Conservation (phyloP, 2,329 filamentous ascomycete genomes). For the Penicillium corylophilum region DNA sequence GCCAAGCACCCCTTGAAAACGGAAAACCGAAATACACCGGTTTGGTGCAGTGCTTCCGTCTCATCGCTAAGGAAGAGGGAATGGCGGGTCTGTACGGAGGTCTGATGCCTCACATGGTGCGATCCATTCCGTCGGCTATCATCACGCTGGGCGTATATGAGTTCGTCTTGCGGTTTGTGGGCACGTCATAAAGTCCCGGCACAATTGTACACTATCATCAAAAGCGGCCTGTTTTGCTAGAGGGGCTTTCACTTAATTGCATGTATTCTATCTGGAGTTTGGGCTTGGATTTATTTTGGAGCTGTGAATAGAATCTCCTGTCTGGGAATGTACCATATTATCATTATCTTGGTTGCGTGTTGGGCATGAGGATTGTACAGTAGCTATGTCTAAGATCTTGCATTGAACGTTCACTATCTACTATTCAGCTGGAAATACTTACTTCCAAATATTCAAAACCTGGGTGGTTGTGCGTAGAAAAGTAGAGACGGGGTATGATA, state of each 20-base stretch:
- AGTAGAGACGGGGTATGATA: slow-evolving; percentile 25
- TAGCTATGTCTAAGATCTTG: not conserved
- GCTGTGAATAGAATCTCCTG: slow-evolving; percentile 22
- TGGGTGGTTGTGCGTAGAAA: not conserved
- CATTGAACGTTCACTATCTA: not conserved
- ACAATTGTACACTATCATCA: slow-evolving; percentile 18
- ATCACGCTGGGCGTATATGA: slow-evolving; percentile 41
- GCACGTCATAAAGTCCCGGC: slow-evolving; percentile 3
- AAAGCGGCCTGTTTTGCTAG: slow-evolving; percentile 2
- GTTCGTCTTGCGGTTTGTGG: slow-evolving; percentile 31
- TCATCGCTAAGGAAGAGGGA: slow-evolving; percentile 37
- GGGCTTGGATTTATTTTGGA: slow-evolving; percentile 8
- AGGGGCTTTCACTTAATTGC: slow-evolving; percentile 16
- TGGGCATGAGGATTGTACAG: not conserved
- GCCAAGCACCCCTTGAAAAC: slow-evolving; percentile 37
- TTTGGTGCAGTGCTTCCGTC: slow-evolving; percentile 35
- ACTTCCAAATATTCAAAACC: not conserved
- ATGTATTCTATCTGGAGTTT: slow-evolving; percentile 19
- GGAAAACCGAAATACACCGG: slow-evolving; percentile 38
- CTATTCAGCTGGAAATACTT: not conserved
- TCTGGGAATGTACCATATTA: slow-evolving; percentile 19
- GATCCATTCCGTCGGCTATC: slow-evolving; percentile 37
- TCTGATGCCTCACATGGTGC: slow-evolving; percentile 36
- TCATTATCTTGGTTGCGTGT: not conserved
- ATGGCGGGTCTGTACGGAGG: slow-evolving; percentile 38